Evolutionary conservation across 768 basidiomycete species (phyloP), one percentile per base, ranked within the genome.

Genomic region (Phylloporus rhodoxanthus): DNA sequence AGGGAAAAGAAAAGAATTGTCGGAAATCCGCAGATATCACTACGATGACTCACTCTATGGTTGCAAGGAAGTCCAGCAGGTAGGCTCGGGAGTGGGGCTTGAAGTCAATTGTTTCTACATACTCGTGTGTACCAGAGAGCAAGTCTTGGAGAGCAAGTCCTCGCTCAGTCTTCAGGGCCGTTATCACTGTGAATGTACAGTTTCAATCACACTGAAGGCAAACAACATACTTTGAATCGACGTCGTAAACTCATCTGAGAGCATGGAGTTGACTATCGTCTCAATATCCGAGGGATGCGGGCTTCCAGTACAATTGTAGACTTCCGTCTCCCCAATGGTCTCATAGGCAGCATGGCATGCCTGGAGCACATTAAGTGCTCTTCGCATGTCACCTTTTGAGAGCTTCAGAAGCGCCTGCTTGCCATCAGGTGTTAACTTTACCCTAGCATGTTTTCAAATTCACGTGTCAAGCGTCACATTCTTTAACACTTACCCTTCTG

Each of bases 281-380:
- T 94, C 91, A 40, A 99, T 91, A 68, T 99, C 96, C 23, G 81
- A 78, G 0, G 96, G 96, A 65, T 97, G 93, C 17, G 96, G 96
- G 57, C 84, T 94, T 34, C 96, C 96, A 0, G 96, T 98, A 66
- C 95, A 98, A 57, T 87, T 91, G 68, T 98, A 99, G 20, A 99
- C 82, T 55, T 96, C 92, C 0, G 82, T 81, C 70, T 97, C 94
- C 48, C 89, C 87, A 28, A 84, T 82, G 9, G 79, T 66, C 37
- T 94, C 91, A 64, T 97, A 99, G 4, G 95, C 96, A 14, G 96
- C 94, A 66, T 98, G 92, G 62, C 96, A 99, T 0, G 96, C 96
- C 71, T 99, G 96, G 17, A 99, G 74, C 25, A 99, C 87, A 63
- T 96, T 98, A 15, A 99, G 74, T 2, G 94, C 96, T 52, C 96